A percentile compares a stretch with the other conserved stretches of the same genome.
Conservation (phyloP, 768 basidiomycete genomes). For the Lyophyllum semitale region DNA sequence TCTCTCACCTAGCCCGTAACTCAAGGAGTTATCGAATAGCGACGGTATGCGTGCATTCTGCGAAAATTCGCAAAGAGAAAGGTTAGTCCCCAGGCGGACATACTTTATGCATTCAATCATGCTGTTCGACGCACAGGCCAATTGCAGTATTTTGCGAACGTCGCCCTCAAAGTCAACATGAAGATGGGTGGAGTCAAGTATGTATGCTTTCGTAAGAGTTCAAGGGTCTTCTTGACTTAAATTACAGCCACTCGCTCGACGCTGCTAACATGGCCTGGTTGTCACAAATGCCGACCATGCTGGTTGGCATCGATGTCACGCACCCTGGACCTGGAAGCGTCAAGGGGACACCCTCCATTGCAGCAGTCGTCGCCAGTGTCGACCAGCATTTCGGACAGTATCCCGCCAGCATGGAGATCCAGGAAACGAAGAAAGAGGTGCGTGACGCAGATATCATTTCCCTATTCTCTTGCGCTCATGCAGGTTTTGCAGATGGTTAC, state of each 20-base stretch:
- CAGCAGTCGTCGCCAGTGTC: conserved; percentile 80
- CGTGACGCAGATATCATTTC: neutral
- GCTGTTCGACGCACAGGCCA: conserved; percentile 48
- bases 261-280: conserved; percentile 62
- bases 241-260: conserved; percentile 46
- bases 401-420: conserved; percentile 74
- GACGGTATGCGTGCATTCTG: conserved; percentile 74
- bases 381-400: conserved; percentile 68
- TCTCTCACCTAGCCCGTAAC: neutral
- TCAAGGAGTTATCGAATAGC: conserved; percentile 29
- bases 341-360: conserved; percentile 78
- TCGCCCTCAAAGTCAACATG: conserved; percentile 80
- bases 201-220: conserved; percentile 16
- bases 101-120: conserved; percentile 17
- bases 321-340: conserved; percentile 79
- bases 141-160: conserved; percentile 74
- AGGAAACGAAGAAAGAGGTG: conserved; percentile 78
- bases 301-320: conserved; percentile 82
- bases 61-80: conserved; percentile 69
- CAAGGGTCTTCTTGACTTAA: neutral
- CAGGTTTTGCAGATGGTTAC: conserved; percentile 68
- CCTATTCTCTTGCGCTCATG: neutral
- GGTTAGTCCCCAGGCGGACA: conserved; percentile 38
- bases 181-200: conserved; percentile 84
- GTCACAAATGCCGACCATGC: conserved; percentile 63